phyloP scores from a whole-genome alignment of 2,329 filamentous ascomycete species.

The Aspergillus ochraceus region DNA sequence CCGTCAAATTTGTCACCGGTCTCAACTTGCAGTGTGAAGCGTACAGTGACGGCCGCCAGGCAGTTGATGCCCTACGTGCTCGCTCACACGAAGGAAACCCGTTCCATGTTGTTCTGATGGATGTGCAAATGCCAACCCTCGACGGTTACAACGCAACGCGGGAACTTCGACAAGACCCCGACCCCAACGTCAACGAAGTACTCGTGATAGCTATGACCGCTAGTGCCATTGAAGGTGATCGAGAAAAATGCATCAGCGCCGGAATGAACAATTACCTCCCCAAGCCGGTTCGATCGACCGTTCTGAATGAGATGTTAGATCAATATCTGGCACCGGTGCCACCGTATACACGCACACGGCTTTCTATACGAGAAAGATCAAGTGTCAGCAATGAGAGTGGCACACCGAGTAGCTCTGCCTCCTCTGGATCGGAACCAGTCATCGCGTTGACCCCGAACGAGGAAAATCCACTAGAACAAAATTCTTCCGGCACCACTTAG shows the following conservation, averaged over 20 bases:
- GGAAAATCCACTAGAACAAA: slow-evolving; percentile 7
- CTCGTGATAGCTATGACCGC: slow-evolving; percentile 98
- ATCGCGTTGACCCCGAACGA: slow-evolving; percentile 17
- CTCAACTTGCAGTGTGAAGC: slow-evolving; percentile 85
- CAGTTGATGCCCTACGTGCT: slow-evolving; percentile 78
- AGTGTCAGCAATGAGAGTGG: slow-evolving; percentile 29
- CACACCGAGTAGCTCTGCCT: slow-evolving; percentile 21
- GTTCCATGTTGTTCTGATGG: slow-evolving; percentile 92
- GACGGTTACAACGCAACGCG: slow-evolving; percentile 92
- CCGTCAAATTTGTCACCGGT: slow-evolving; percentile 83
- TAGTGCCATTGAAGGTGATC: slow-evolving; percentile 87
- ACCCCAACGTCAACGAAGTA: slow-evolving; percentile 75
- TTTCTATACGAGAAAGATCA: slow-evolving; percentile 31
- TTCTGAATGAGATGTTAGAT: slow-evolving; percentile 80
- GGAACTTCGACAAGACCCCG: slow-evolving; percentile 72
- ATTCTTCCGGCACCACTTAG: not conserved
- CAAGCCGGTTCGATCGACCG: slow-evolving; percentile 87
- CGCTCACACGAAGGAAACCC: slow-evolving; percentile 70
- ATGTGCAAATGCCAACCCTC: slow-evolving; percentile 92
- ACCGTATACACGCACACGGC: slow-evolving; percentile 33
- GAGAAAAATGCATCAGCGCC: slow-evolving; percentile 91
- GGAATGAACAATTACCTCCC: slow-evolving; percentile 98
- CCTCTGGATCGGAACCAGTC: slow-evolving; percentile 18
- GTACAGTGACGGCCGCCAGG: slow-evolving; percentile 85
- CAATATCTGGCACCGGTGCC: slow-evolving; percentile 59